phyloP scores from a whole-genome alignment of 1,284 basidiomycete species.

The Gymnopus androsaceus region DNA sequence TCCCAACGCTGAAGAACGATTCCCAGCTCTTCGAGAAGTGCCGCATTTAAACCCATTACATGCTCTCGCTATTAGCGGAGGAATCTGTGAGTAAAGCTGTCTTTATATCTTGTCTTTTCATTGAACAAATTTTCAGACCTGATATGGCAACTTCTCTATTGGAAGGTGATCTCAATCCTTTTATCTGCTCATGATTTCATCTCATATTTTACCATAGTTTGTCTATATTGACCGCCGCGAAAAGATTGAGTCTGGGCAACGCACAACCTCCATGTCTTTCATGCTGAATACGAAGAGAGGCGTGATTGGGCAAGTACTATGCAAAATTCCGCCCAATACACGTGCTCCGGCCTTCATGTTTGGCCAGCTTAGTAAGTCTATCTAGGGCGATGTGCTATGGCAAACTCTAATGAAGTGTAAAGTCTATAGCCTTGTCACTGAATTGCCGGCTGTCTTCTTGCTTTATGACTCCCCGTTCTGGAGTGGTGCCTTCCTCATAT shows the following conservation, averaged over 20 bases:
- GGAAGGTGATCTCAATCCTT: constrained; percentile 62
- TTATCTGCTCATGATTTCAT: constrained; percentile 1
- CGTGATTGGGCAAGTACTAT: constrained; percentile 72
- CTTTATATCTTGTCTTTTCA: constrained; percentile 15
- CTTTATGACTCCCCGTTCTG: constrained; percentile 77
- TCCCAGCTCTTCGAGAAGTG: constrained; percentile 76
- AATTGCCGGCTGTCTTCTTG: constrained; percentile 81
- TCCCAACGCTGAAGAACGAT: constrained; percentile 70
- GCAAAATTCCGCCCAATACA: constrained; percentile 58
- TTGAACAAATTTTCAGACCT: constrained; percentile 54
- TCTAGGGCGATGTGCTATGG: constrained; percentile 6
- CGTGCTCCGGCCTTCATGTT: constrained; percentile 79
- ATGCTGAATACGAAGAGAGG: constrained; percentile 86
- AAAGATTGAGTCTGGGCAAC: constrained; percentile 86
- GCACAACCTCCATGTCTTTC: constrained; percentile 84
- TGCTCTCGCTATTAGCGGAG: constrained; percentile 68
- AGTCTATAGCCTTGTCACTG: constrained; percentile 87
- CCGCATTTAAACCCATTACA: constrained; percentile 62
- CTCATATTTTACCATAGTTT: too few species aligned
- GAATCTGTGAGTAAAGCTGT: constrained; percentile 60
- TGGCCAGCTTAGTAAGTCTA: constrained; percentile 75
- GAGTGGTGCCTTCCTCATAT: constrained; percentile 75
- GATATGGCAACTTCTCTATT: constrained; percentile 87
- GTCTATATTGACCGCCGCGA: constrained; percentile 80
- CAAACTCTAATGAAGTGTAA: background rate